Conservation (phyloP, 306 rosid species). For the Delonix regia region DNA sequence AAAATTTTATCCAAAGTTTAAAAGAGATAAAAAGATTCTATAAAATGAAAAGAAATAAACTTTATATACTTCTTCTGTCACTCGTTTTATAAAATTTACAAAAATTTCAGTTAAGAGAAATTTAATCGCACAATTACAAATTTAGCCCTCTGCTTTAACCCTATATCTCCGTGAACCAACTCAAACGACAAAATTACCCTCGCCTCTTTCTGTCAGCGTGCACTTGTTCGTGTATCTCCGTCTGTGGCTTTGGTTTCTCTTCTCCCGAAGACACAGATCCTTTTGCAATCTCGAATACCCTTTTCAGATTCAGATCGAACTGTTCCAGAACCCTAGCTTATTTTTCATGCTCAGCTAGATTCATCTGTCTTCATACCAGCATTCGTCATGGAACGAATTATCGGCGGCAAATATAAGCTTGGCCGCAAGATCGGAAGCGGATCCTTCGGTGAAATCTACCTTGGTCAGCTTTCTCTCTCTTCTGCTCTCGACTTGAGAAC, state of each 20-base stretch:
- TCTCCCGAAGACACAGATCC: not conserved
- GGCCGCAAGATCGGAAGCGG: conserved; percentile 99
- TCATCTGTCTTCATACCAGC: conserved; percentile 6
- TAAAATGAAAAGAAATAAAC: no score
- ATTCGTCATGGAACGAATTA: conserved; percentile 63
- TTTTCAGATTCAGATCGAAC: conserved; percentile 23
- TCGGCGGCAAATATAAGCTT: conserved; percentile 83
- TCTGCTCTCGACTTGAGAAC: not conserved
- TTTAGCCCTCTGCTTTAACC: conserved; percentile 5
- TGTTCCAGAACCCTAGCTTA: conserved; percentile 19
- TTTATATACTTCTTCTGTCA: no score
- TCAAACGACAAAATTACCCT: conserved; percentile 10
- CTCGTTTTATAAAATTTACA: no score
- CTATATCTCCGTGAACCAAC: not conserved
- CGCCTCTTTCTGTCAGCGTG: conserved; percentile 3
- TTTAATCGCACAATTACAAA: not conserved
- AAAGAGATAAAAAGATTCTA: no score
- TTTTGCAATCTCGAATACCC: not conserved
- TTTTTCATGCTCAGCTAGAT: conserved; percentile 36
- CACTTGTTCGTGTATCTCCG: not conserved
- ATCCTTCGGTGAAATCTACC: conserved; percentile 94
- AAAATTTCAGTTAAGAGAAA: no score
- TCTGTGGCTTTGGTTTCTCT: conserved; percentile 41
- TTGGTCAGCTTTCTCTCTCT: conserved; percentile 52
- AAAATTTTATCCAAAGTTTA: no score